Conservation (phyloP, 2,329 filamentous ascomycete genomes). For the Ceratocystiopsis minuta region DNA sequence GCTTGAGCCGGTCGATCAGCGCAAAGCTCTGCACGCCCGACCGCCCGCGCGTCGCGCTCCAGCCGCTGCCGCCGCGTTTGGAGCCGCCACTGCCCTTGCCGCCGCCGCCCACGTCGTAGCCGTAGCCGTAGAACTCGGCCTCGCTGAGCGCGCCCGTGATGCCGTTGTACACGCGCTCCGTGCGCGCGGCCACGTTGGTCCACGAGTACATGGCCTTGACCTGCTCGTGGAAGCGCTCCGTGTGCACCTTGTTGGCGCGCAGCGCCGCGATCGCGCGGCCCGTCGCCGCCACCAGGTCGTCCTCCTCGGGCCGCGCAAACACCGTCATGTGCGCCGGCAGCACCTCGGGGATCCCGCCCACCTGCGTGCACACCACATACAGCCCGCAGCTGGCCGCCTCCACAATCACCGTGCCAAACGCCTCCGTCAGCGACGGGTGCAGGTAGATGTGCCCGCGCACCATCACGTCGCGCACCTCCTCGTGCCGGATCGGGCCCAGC, state of each 20-base stretch:
- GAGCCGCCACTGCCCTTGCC: not conserved
- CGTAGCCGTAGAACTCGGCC: conserved; percentile 74
- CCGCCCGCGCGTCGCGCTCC: conserved; percentile 53
- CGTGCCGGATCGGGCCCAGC: conserved; percentile 80
- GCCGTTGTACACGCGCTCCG: conserved; percentile 86
- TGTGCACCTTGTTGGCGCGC: conserved; percentile 70
- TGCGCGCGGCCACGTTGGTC: conserved; percentile 86
- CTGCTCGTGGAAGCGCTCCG: conserved; percentile 89
- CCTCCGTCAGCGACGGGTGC: conserved; percentile 86
- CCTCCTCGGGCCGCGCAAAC: conserved; percentile 91
- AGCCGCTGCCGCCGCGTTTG: conserved; percentile 26
- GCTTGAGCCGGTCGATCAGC: conserved; percentile 82
- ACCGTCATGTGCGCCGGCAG: conserved; percentile 92
- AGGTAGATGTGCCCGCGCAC: conserved; percentile 91
- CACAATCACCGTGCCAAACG: conserved; percentile 94
- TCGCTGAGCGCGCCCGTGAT: conserved; percentile 76
- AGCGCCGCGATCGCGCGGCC: conserved; percentile 75
- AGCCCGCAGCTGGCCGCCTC: conserved; percentile 91
- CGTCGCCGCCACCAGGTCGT: conserved; percentile 80
- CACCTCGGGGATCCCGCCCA: conserved; percentile 93
- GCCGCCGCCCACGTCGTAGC: not conserved
- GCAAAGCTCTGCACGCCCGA: conserved; percentile 68
- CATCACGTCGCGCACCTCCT: conserved; percentile 96
- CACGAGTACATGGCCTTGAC: conserved; percentile 98
- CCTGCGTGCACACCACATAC: conserved; percentile 91